These are phyloP conservation scores for Speleostelium caveatum DNA, from an alignment of 78 protist species.

Conservation along the genomic window DNA sequence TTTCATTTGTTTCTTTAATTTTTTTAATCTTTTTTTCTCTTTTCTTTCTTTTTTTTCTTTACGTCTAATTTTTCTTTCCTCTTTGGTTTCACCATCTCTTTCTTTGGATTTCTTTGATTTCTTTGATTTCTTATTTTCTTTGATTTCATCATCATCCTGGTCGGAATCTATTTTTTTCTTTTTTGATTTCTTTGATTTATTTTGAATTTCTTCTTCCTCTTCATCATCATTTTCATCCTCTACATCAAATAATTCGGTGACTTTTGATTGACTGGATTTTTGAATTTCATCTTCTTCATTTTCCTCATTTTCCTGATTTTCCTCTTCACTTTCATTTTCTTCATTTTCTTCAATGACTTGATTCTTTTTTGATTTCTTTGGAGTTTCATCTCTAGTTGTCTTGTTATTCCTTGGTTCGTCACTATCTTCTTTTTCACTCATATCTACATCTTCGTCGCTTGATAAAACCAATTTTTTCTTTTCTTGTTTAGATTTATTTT, in stretches of 20 bases:
- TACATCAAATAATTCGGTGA: neutral
- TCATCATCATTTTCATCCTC: slow-evolving; percentile 17
- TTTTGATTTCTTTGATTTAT: neutral
- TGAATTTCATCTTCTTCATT: neutral
- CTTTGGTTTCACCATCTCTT: too few species aligned
- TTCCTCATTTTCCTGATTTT: neutral
- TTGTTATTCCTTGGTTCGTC: neutral
- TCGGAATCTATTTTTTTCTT: neutral
- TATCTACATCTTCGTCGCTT: neutral
- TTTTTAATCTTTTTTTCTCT: slow-evolving; percentile 2
- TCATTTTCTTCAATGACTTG: neutral
- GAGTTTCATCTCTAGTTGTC: slow-evolving; percentile 11
- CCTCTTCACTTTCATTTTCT: too few species aligned
- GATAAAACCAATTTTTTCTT: neutral
- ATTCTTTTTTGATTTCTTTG: neutral
- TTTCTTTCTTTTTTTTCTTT: too few species aligned
- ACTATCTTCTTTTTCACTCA: neutral
- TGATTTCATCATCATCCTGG: neutral
- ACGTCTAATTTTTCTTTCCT: too few species aligned
- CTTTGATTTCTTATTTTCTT: too few species aligned
- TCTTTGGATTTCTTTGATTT: too few species aligned
- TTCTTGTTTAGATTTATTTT: neutral
- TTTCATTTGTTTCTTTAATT: neutral
- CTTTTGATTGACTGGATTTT: slow-evolving; percentile 14
- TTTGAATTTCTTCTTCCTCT: neutral